Conservation (phyloP, 2,329 filamentous ascomycete genomes). For the Colletotrichum somersetense region DNA sequence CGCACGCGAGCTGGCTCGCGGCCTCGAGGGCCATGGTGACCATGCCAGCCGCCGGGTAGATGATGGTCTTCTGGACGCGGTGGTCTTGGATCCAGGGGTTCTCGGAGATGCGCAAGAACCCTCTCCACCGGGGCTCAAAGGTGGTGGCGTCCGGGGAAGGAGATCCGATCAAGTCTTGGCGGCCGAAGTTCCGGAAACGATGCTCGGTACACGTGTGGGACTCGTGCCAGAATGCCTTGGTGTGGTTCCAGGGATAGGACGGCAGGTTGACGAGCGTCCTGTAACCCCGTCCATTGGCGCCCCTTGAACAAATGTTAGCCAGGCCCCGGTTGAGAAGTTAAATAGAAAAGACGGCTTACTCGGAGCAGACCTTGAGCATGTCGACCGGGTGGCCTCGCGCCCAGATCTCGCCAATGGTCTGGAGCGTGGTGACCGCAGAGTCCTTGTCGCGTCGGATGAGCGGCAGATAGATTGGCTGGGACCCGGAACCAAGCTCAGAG, state of each 20-base stretch:
- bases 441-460: constrained; percentile 47
- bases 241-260: constrained; percentile 67
- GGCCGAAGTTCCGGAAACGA: constrained; percentile 58
- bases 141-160: constrained; percentile 58
- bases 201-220: constrained; percentile 59
- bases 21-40: constrained; percentile 63
- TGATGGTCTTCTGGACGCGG: constrained; percentile 61
- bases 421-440: constrained; percentile 47
- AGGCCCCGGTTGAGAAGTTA: neutral
- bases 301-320: constrained; percentile 32
- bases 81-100: constrained; percentile 67
- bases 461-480: constrained; percentile 45
- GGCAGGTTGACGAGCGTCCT: constrained; percentile 60
- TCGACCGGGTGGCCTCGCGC: constrained; percentile 49
- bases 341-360: constrained; percentile 22
- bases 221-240: constrained; percentile 66
- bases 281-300: neutral
- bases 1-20: constrained; percentile 54
- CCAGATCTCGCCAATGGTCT: constrained; percentile 55
- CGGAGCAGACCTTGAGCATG: constrained; percentile 49
- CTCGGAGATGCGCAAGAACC: constrained; percentile 62
- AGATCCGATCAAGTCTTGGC: constrained; percentile 65
- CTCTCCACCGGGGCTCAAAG: constrained; percentile 62
- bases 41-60: constrained; percentile 66
- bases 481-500: constrained; percentile 31